A percentile compares a stretch with the other conserved stretches of the same genome.
Evolutionary conservation across 1,139 yeast species (phyloP).

Genomic region (Pneumocystis wakefieldiae): DNA sequence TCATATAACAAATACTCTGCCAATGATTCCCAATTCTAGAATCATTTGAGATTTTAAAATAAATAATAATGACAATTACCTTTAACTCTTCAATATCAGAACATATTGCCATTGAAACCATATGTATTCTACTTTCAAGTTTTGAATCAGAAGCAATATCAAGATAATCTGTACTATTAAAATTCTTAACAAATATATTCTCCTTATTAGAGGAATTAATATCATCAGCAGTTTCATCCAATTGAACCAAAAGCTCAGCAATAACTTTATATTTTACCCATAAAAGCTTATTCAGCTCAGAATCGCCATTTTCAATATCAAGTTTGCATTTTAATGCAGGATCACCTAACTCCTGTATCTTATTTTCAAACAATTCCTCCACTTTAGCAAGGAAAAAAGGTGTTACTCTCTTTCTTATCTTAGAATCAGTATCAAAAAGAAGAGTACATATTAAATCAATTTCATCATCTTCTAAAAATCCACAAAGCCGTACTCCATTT

Average conservation of each 20-base stretch:
- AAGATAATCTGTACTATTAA: background rate
- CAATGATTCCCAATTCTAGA: conserved; percentile 17
- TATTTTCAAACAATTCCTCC: conserved; percentile 12
- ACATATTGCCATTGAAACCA: conserved; percentile 17
- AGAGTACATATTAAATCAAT: conserved; percentile 28
- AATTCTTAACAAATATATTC: conserved; percentile 14
- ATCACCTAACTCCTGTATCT: conserved; percentile 6
- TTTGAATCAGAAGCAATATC: conserved; percentile 9
- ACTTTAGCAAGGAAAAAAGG: conserved; percentile 17
- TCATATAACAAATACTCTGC: conserved; percentile 20
- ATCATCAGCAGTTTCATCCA: conserved; percentile 4
- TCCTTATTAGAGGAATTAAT: conserved; percentile 9
- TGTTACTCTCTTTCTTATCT: conserved; percentile 23
- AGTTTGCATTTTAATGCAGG: conserved; percentile 10
- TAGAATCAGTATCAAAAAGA: conserved; percentile 31
- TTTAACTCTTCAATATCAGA: background rate
- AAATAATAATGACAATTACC: background rate
- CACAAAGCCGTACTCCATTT: conserved; percentile 41
- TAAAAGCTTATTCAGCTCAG: conserved; percentile 5
- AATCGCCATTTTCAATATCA: conserved; percentile 3
- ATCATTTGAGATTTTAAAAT: conserved; percentile 13
- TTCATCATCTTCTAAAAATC: conserved; percentile 49
- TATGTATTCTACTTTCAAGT: conserved; percentile 14
- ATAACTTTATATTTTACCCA: conserved; percentile 20
- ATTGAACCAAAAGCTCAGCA: conserved; percentile 10